Evolutionary conservation across 345 rosid species (phyloP).

Genomic region (Alliaria petiolata): DNA sequence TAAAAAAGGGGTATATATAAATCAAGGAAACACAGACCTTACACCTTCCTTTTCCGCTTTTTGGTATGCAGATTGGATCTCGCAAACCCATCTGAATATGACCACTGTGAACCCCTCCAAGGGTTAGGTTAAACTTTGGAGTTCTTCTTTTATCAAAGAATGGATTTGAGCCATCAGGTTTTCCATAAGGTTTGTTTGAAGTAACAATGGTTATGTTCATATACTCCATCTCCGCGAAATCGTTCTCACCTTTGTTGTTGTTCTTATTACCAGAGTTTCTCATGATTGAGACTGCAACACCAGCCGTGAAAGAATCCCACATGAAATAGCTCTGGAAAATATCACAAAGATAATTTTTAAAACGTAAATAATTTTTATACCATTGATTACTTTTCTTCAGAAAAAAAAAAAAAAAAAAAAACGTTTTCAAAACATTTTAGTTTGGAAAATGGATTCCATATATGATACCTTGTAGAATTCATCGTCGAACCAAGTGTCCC

Average conservation of each 20-base stretch:
- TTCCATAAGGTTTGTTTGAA: constrained; percentile 74
- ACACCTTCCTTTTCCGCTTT: constrained; percentile 72
- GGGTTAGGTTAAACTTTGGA: constrained; percentile 57
- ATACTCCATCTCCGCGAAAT: constrained; percentile 81
- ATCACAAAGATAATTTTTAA: too few relatives aligned
- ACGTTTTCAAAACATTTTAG: neutral
- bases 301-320: constrained; percentile 92
- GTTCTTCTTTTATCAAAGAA: constrained; percentile 53
- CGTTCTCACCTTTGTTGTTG: constrained; percentile 45
- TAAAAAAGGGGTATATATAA: neutral
- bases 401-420: neutral
- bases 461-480: constrained; percentile 51
- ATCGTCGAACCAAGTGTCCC: constrained; percentile 63
- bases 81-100: constrained; percentile 71
- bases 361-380: too few relatives aligned
- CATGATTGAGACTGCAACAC: constrained; percentile 82
- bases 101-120: constrained; percentile 79
- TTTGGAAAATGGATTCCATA: neutral
- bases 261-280: constrained; percentile 31
- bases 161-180: constrained; percentile 74
- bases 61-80: constrained; percentile 60
- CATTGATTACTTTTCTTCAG: neutral
- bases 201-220: constrained; percentile 85
- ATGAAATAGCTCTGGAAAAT: constrained; percentile 63
- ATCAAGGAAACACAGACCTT: constrained; percentile 42